Evolutionary conservation across 495 filamentous ascomycete species (phyloP).

Genomic region (Lophiostoma macrostomum): DNA sequence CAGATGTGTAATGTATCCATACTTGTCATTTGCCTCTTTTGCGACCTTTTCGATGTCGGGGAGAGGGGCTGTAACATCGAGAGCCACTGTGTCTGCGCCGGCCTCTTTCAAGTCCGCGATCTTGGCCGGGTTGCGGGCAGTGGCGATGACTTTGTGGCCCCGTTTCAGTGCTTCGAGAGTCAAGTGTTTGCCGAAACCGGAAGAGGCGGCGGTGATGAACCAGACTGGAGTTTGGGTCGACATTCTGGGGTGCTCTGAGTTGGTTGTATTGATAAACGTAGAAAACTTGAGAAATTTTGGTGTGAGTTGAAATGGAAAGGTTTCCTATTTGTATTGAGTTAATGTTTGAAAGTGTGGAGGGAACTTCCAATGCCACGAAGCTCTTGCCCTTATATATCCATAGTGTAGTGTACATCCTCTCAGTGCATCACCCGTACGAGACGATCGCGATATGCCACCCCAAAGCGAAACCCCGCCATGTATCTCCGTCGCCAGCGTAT

Average conservation of each 20-base stretch:
- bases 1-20: slow-evolving; percentile 50
- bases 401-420: too few relatives aligned
- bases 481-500: too few relatives aligned
- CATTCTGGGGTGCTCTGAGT: slow-evolving; percentile 4
- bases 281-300: not conserved
- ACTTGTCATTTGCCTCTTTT: slow-evolving; percentile 42
- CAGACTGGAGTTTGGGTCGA: slow-evolving; percentile 38
- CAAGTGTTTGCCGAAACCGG: slow-evolving; percentile 49
- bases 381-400: too few relatives aligned
- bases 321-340: too few relatives aligned
- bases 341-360: too few relatives aligned
- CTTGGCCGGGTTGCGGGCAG: slow-evolving; percentile 46
- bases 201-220: slow-evolving; percentile 51
- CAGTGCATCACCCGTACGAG: too few relatives aligned
- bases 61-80: slow-evolving; percentile 47
- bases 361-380: too few relatives aligned
- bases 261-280: not conserved
- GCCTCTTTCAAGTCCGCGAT: slow-evolving; percentile 45
- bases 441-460: too few relatives aligned
- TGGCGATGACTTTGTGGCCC: slow-evolving; percentile 57
- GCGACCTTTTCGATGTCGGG: slow-evolving; percentile 40
- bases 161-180: slow-evolving; percentile 45
- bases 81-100: slow-evolving; percentile 44
- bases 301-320: too few relatives aligned
- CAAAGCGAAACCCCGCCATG: too few relatives aligned